Evolutionary conservation across 2,329 filamentous ascomycete genomes (phyloP), one percentile per base, ranked within the genome.

Genomic region (Penicillium sclerotiorum): DNA sequence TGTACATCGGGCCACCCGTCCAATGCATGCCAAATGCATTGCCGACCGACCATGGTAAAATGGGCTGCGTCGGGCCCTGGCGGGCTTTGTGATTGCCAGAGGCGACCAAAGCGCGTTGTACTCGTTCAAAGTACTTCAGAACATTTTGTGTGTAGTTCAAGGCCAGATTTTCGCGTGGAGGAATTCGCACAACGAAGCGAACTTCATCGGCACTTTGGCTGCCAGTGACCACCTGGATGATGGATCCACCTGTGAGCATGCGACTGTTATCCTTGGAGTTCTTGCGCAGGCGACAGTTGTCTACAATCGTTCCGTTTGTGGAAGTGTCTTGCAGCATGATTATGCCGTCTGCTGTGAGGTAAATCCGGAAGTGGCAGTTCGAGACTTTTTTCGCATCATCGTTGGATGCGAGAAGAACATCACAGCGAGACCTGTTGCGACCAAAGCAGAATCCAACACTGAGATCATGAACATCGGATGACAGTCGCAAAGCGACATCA

Each of bases 281-380:
- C 39, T 80, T 84, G 49, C 78, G 79, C 13, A 99, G 78, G 28
- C 90, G 75, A 15, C 78, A 76, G 20, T 83, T 80, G 70, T 97
- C 92, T 49, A 97, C 90, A 52, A 90, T 78, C 4, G 94, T 97
- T 22, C 94, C 94, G 64, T 97, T 99, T n/a, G 91, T 96, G 0
- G 94, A 97, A 66, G 86, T 82, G 66, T 99, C 94, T 69, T 96
- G 87, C 11, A 97, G 77, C 90, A 99, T 96, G 57, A 96, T 80
- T 49, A 89, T 86, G 22, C 88, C 90, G 56, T 89, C 84, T n/a
- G 85, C 78, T 62, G 95, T 99, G 61, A 96, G 80, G 65, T 88
- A 96, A 54, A 99, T 95, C 45, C 90, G 87, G 68, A 97, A 99
- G 68, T 99, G 94, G n/a, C 88, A 80, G 66, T 97, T 96, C 76